Conservation (phyloP, 2,329 filamentous ascomycete species). For the Hawksworthiomyces lignivorus region DNA sequence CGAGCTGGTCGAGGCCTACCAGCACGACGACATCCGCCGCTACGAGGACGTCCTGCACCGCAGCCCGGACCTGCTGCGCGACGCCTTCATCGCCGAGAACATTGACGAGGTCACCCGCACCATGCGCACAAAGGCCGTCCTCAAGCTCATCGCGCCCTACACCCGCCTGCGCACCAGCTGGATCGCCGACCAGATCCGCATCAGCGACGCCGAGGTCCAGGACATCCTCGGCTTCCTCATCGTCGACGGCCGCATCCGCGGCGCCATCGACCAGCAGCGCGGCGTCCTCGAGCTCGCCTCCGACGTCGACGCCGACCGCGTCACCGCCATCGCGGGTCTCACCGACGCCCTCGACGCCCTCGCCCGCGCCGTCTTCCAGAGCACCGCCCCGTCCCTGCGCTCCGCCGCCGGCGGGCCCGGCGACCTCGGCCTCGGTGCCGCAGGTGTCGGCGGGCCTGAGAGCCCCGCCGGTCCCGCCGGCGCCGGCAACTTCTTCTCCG, state of each 20-base stretch:
- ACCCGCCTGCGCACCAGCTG: slow-evolving; percentile 82
- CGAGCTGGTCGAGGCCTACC: slow-evolving; percentile 91
- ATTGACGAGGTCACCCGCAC: slow-evolving; percentile 98
- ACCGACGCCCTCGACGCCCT: slow-evolving; percentile 61
- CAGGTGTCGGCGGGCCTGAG: too few relatives aligned
- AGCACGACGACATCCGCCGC: slow-evolving; percentile 84
- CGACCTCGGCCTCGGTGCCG: too few relatives aligned
- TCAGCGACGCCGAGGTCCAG: slow-evolving; percentile 77
- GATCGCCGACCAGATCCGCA: slow-evolving; percentile 81
- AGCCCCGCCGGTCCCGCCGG: too few relatives aligned
- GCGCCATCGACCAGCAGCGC: slow-evolving; percentile 81
- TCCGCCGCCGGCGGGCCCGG: background rate
- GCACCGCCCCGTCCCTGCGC: slow-evolving; percentile 60
- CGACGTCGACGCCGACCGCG: slow-evolving; percentile 63
- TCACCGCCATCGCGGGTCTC: slow-evolving; percentile 66
- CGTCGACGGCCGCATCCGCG: slow-evolving; percentile 77
- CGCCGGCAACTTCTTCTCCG: too few relatives aligned
- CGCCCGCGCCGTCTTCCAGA: slow-evolving; percentile 65
- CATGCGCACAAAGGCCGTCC: slow-evolving; percentile 91
- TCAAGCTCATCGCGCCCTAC: slow-evolving; percentile 92
- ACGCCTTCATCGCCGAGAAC: slow-evolving; percentile 96
- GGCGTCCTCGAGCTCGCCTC: slow-evolving; percentile 75
- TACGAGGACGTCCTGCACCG: slow-evolving; percentile 84
- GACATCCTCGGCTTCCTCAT: slow-evolving; percentile 96
- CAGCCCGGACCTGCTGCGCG: slow-evolving; percentile 81